These are phyloP conservation scores for Articulospora tetracladia DNA, from an alignment of 495 filamentous ascomycete genomes.

Conservation along the genomic window DNA sequence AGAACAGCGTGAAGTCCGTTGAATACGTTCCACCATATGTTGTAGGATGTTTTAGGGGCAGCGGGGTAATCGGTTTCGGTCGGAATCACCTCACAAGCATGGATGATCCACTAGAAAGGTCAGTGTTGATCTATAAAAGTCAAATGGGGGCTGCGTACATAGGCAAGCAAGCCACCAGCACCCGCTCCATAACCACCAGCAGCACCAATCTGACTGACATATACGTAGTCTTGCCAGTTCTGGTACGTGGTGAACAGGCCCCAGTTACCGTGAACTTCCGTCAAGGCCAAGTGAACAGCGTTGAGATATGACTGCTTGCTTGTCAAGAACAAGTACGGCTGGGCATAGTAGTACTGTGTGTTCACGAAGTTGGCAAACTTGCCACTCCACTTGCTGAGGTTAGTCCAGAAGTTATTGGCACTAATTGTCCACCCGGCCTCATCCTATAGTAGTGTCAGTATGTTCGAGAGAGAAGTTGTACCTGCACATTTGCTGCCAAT, in stretches of 20 bases:
- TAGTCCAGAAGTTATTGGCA: constrained; percentile 1
- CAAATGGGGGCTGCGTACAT: too few relatives aligned
- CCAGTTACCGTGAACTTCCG: not conserved
- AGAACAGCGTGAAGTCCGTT: constrained; percentile 5
- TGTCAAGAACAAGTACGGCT: not conserved
- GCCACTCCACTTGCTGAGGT: not conserved
- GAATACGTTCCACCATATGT: constrained; percentile 2
- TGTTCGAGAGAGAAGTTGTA: too few relatives aligned
- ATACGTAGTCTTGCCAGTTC: not conserved
- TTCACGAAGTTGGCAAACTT: not conserved
- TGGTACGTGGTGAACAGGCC: not conserved
- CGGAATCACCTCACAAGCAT: not conserved
- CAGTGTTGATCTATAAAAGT: not conserved
- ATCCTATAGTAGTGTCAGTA: too few relatives aligned
- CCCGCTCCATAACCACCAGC: not conserved
- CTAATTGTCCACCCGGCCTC: not conserved
- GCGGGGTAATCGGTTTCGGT: not conserved
- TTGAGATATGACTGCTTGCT: not conserved
- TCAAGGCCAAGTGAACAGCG: not conserved
- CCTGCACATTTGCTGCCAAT: too few relatives aligned
- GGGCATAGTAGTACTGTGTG: not conserved
- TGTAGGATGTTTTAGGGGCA: not conserved
- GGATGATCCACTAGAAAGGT: not conserved
- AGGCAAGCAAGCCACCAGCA: not conserved
- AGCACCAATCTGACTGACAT: not conserved